Conservation (phyloP, 2,329 filamentous ascomycete genomes). For the Xylogone sp. region DNA sequence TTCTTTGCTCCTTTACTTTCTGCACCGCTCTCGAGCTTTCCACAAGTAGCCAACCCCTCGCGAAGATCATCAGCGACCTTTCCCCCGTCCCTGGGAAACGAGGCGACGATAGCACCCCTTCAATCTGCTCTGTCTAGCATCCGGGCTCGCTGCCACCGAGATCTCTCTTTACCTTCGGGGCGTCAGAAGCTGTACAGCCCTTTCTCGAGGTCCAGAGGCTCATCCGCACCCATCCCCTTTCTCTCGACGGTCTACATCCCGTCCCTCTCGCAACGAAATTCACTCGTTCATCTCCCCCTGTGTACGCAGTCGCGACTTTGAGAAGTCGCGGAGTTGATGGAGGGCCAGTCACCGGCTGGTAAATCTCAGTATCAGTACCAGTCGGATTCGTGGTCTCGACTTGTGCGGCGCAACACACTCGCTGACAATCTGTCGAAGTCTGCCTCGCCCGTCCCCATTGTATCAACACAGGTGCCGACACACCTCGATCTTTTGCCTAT, state of each 20-base stretch:
- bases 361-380: conserved; percentile 32
- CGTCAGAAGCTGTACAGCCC: background rate
- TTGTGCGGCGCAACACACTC: conserved; percentile 29
- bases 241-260: background rate
- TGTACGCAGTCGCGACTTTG: conserved; percentile 11
- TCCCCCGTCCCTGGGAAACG: background rate
- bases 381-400: conserved; percentile 30
- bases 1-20: background rate
- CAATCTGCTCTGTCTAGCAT: background rate
- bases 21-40: background rate
- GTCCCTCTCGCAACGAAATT: background rate
- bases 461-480: conserved; percentile 29
- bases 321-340: conserved; percentile 28
- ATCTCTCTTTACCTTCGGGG: background rate
- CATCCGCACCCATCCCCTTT: background rate
- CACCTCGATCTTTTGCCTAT: conserved; percentile 53
- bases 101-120: background rate
- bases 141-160: background rate
- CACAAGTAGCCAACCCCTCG: background rate
- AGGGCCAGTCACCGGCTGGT: conserved; percentile 25
- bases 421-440: conserved; percentile 16
- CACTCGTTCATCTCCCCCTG: background rate
- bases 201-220: background rate
- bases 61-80: background rate
- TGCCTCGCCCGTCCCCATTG: conserved; percentile 21